These are phyloP conservation scores for Ascochyta lentis DNA, from an alignment of 2,329 filamentous ascomycete genomes.

Conservation along the genomic window DNA sequence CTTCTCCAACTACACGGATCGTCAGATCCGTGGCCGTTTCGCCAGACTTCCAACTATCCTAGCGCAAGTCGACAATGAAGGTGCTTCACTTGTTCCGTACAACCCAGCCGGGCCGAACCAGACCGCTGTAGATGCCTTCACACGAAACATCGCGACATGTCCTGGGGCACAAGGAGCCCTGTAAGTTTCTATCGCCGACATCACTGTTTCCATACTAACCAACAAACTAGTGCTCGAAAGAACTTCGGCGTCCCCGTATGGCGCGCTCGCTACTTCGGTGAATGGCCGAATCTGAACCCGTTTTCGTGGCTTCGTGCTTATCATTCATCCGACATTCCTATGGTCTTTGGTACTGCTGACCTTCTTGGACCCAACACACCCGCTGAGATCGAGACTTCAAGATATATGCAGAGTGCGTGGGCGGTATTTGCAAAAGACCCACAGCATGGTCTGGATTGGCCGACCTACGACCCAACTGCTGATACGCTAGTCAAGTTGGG, in stretches of 20 bases:
- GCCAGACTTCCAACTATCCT: conserved; percentile 26
- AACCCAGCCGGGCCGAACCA: conserved; percentile 24
- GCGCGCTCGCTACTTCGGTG: conserved; percentile 28
- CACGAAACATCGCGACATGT: conserved; percentile 23
- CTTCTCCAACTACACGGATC: conserved; percentile 36
- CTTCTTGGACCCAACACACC: conserved; percentile 23
- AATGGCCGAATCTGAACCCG: conserved; percentile 29
- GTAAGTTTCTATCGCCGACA: conserved; percentile 1
- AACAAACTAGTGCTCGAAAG: conserved; percentile 16
- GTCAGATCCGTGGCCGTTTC: conserved; percentile 23
- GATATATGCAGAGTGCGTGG: conserved; percentile 42
- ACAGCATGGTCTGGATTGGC: conserved; percentile 24
- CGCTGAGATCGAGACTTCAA: conserved; percentile 35
- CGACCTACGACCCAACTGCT: conserved; percentile 21
- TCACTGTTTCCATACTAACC: background rate
- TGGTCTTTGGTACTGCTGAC: conserved; percentile 34
- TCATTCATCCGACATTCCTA: conserved; percentile 32
- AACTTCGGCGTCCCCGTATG: conserved; percentile 23
- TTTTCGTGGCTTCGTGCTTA: conserved; percentile 31
- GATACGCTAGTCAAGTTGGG: conserved; percentile 29
- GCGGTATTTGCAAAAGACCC: conserved; percentile 43
- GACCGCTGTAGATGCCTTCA: conserved; percentile 29
- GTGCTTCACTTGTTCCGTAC: conserved; percentile 21
- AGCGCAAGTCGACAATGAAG: conserved; percentile 25
- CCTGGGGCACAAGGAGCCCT: conserved; percentile 23